phyloP scores from a whole-genome alignment of 2,329 filamentous ascomycete genomes.

The Fusarium sp. region DNA sequence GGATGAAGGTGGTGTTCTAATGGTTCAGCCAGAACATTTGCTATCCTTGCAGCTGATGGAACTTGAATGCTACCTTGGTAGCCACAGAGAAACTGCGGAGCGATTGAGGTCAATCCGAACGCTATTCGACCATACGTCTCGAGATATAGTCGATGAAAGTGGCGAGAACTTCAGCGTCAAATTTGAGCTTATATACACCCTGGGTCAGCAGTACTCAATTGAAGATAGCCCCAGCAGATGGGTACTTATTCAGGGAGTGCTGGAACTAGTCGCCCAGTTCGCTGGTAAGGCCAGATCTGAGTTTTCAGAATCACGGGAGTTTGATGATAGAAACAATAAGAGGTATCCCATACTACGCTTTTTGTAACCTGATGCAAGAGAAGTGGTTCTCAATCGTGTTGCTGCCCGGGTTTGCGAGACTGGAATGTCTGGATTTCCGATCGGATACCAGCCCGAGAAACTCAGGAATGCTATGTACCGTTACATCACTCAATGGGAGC shows the following conservation, averaged over 20 bases:
- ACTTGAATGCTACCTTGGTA: conserved; percentile 58
- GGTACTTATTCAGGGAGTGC: conserved; percentile 63
- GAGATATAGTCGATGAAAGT: conserved; percentile 73
- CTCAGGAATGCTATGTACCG: conserved; percentile 49
- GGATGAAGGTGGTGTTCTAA: conserved; percentile 62
- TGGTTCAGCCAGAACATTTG: conserved; percentile 72
- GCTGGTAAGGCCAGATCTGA: conserved; percentile 44
- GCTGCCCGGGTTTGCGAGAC: conserved; percentile 54
- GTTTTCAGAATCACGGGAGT: conserved; percentile 56
- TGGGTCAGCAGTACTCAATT: conserved; percentile 62
- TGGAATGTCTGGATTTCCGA: conserved; percentile 57
- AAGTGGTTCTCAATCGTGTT: conserved; percentile 47
- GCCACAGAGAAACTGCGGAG: conserved; percentile 42
- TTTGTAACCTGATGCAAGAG: conserved; percentile 49
- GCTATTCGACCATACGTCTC: conserved; percentile 56
- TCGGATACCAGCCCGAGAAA: conserved; percentile 48
- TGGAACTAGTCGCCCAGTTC: conserved; percentile 55
- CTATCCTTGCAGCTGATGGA: conserved; percentile 73
- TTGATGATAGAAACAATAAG: conserved; percentile 46
- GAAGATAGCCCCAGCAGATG: conserved; percentile 68
- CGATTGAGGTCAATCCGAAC: conserved; percentile 55
- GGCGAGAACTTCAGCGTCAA: conserved; percentile 71
- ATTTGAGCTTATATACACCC: conserved; percentile 72
- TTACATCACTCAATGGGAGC: conserved; percentile 57
- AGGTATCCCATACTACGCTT: conserved; percentile 63